These are phyloP conservation scores for Polytrichum commune DNA, from an alignment of 225 moss, liverwort and hornwort species.

Conservation along the genomic window DNA sequence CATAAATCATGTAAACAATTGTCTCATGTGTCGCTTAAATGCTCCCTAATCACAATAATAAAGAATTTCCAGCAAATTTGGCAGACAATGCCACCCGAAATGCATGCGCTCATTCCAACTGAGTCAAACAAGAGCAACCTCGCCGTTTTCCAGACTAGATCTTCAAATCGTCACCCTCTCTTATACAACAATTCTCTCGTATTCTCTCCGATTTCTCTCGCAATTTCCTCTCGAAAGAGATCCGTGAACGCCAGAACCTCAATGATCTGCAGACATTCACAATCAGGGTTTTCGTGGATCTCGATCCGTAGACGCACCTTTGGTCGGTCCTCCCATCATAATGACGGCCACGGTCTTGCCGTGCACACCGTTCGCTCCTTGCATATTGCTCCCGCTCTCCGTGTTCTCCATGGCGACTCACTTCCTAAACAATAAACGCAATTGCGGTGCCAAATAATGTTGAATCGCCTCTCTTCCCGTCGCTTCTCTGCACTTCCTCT, in stretches of 20 bases:
- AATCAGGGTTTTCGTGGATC: conserved; percentile 8
- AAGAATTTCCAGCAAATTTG: too few relatives aligned
- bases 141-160: background rate
- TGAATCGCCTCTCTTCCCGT: too few relatives aligned
- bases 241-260: background rate
- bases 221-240: background rate
- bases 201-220: background rate
- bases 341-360: conserved; percentile 85
- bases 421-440: too few relatives aligned
- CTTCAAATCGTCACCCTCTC: background rate
- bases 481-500: too few relatives aligned
- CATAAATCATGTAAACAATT: conserved; percentile 14
- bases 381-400: conserved; percentile 21
- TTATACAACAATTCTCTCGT: background rate
- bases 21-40: too few relatives aligned
- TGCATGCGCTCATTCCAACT: too few relatives aligned
- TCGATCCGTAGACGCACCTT: conserved; percentile 54
- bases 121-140: too few relatives aligned
- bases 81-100: too few relatives aligned
- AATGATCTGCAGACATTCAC: too few relatives aligned
- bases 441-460: too few relatives aligned
- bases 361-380: conserved; percentile 27
- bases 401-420: conserved; percentile 6
- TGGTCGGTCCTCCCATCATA: conserved; percentile 95
- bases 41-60: too few relatives aligned